Conservation (phyloP, 2,329 filamentous ascomycete genomes). For the Zasmidium angulare region DNA sequence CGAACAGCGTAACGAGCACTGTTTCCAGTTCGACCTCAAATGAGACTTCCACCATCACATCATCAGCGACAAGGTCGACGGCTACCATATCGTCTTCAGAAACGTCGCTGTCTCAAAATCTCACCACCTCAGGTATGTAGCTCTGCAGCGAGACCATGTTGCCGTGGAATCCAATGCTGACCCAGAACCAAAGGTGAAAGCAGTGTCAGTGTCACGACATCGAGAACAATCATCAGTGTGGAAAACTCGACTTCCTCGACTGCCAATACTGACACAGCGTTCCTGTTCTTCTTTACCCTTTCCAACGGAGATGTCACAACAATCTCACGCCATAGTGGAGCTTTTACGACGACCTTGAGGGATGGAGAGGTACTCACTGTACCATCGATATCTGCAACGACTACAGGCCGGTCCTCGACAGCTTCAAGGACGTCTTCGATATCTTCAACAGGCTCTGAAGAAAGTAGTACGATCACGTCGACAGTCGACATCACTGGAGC, state of each 20-base stretch:
- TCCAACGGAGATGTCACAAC: slow-evolving; percentile 26
- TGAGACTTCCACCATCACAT: slow-evolving; percentile 9
- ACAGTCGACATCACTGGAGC: slow-evolving; percentile 5
- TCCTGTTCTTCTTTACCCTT: slow-evolving; percentile 27
- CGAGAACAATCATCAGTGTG: slow-evolving; percentile 20
- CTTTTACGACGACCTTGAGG: slow-evolving; percentile 29
- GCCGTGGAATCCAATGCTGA: slow-evolving; percentile 13
- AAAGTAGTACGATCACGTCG: slow-evolving; percentile 17
- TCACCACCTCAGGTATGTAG: slow-evolving; percentile 26
- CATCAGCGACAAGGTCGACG: background rate
- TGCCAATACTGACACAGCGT: slow-evolving; percentile 9
- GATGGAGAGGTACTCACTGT: slow-evolving; percentile 27
- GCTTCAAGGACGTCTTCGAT: slow-evolving; percentile 3
- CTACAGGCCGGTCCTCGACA: slow-evolving; percentile 1
- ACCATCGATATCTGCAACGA: slow-evolving; percentile 10
- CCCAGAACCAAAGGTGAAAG: slow-evolving; percentile 20
- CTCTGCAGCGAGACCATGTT: background rate
- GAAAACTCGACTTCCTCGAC: slow-evolving; percentile 6
- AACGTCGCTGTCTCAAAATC: slow-evolving; percentile 13
- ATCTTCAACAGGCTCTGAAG: background rate
- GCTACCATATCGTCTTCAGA: slow-evolving; percentile 5
- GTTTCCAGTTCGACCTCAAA: background rate
- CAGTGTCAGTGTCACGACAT: slow-evolving; percentile 20
- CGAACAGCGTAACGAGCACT: background rate
- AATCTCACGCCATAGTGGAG: slow-evolving; percentile 20